A percentile compares a stretch with the other conserved stretches of the same genome.
Evolutionary conservation across 2,329 filamentous ascomycete genomes (phyloP).

Genomic region (Clarireedia hainanense): DNA sequence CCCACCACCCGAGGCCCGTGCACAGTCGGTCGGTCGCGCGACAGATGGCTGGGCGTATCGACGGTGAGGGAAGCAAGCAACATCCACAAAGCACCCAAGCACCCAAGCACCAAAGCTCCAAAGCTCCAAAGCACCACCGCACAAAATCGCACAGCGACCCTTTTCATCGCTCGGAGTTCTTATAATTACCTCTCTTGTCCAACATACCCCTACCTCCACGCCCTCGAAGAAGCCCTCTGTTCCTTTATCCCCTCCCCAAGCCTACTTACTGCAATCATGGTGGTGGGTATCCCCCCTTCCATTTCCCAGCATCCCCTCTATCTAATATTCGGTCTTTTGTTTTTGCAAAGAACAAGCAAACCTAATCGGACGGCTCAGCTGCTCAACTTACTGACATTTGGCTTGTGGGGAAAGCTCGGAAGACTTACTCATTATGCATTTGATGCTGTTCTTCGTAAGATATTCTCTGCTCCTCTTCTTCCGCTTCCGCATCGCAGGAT

Average conservation of each 20-base stretch:
- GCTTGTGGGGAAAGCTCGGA: slow-evolving; percentile 73
- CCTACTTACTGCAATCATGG: slow-evolving; percentile 30
- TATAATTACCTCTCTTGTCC: neutral
- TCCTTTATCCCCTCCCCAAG: neutral
- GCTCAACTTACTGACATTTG: slow-evolving; percentile 62
- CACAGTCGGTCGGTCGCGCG: too few species aligned
- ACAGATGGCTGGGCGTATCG: too few species aligned
- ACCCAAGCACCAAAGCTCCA: too few species aligned
- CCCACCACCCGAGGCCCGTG: too few species aligned
- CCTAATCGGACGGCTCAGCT: slow-evolving; percentile 39
- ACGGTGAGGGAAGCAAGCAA: too few species aligned
- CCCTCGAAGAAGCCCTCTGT: neutral
- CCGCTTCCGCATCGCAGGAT: neutral
- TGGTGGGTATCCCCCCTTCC: slow-evolving; percentile 29
- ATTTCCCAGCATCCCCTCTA: slow-evolving; percentile 7
- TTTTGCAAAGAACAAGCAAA: slow-evolving; percentile 29
- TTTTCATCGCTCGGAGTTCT: too few species aligned
- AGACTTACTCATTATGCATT: slow-evolving; percentile 91
- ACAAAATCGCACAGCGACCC: too few species aligned
- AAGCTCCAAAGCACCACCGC: too few species aligned
- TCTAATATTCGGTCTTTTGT: neutral
- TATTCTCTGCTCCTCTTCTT: neutral
- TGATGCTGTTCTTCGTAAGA: slow-evolving; percentile 82
- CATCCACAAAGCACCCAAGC: too few species aligned
- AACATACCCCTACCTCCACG: neutral